Conservation (phyloP, 768 basidiomycete genomes). For the Pulveroboletus frians region DNA sequence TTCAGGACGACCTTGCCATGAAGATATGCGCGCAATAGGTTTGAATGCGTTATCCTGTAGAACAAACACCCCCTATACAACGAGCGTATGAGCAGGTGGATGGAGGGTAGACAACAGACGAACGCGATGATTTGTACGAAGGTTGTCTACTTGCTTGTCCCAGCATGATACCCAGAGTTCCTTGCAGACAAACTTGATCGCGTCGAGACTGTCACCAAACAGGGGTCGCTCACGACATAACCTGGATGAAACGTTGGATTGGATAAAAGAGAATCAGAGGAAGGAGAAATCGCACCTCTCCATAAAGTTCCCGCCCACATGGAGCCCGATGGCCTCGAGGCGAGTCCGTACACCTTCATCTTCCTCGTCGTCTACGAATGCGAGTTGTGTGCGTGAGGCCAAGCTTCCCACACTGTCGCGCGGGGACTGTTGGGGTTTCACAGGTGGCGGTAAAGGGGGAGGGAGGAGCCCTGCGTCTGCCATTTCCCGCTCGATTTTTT, state of each 20-base stretch:
- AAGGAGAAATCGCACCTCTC: slow-evolving; percentile 56
- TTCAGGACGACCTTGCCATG: slow-evolving; percentile 71
- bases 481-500: slow-evolving; percentile 74
- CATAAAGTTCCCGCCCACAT: slow-evolving; percentile 81
- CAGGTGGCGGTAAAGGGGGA: slow-evolving; percentile 40
- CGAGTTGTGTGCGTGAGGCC: slow-evolving; percentile 11
- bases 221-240: slow-evolving; percentile 69
- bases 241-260: slow-evolving; percentile 34
- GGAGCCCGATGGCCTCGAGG: slow-evolving; percentile 78
- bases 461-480: slow-evolving; percentile 70
- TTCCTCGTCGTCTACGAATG: slow-evolving; percentile 48
- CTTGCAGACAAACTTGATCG: slow-evolving; percentile 94
- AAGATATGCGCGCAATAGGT: slow-evolving; percentile 75
- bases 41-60: slow-evolving; percentile 90
- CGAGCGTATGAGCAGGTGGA: neutral
- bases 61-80: slow-evolving; percentile 81
- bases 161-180: slow-evolving; percentile 90
- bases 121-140: slow-evolving; percentile 91
- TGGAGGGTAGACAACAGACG: slow-evolving; percentile 18
- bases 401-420: slow-evolving; percentile 36
- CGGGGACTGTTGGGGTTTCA: slow-evolving; percentile 29
- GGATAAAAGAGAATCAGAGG: neutral
- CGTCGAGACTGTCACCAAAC: slow-evolving; percentile 81
- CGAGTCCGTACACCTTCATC: slow-evolving; percentile 65
- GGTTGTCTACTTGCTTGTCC: slow-evolving; percentile 94